phyloP scores from a whole-genome alignment of 257 asterid genomes.

The Marsdenia floribunda region DNA sequence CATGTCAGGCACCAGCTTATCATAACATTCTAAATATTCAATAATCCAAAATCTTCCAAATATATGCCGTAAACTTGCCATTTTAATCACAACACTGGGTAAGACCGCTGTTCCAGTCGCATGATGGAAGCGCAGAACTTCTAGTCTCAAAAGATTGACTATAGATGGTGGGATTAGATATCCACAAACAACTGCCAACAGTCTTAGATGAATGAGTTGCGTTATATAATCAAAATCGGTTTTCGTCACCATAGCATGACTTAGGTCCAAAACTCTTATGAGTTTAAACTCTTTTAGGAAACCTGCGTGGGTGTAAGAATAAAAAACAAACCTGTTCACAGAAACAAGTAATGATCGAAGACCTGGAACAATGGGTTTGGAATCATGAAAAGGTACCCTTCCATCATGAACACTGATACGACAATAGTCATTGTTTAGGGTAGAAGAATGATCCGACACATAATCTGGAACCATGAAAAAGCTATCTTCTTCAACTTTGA shows the following conservation, averaged over 20 bases:
- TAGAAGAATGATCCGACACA: not conserved
- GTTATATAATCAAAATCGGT: not conserved
- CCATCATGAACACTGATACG: not conserved
- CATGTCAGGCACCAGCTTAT: not conserved
- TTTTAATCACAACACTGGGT: not conserved
- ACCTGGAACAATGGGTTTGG: not conserved
- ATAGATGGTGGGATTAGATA: not conserved
- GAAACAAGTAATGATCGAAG: not conserved
- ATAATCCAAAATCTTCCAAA: not conserved
- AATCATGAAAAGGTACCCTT: not conserved
- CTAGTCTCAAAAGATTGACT: not conserved
- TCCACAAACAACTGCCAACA: not conserved
- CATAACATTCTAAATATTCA: not conserved
- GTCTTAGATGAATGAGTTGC: not conserved
- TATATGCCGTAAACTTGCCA: not conserved
- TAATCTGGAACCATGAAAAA: not conserved
- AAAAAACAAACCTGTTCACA: no score
- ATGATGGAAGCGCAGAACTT: not conserved
- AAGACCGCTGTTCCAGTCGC: not conserved
- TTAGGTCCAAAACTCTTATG: not conserved
- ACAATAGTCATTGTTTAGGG: not conserved
- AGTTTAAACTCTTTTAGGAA: not conserved
- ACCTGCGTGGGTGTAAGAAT: no score
- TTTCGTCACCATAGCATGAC: rapidly evolving
- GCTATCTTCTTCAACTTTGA: not conserved